Percentiles rank a stretch among this genome's conserved stretches.
Evolutionary conservation across 495 filamentous ascomycete species (phyloP).

Genomic region (Penicillium roqueforti): DNA sequence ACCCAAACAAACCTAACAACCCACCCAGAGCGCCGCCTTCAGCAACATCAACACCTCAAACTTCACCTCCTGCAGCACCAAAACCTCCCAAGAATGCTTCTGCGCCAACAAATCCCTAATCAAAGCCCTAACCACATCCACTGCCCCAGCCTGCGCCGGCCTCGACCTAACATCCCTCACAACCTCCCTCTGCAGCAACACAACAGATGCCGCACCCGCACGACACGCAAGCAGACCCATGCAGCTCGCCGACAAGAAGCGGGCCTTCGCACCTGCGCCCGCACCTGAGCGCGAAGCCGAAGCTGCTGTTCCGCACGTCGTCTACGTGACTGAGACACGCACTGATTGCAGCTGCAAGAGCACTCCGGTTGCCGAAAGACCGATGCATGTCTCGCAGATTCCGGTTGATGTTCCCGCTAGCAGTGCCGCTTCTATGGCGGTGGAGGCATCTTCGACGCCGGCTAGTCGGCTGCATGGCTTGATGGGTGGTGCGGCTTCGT

Average conservation of each 20-base stretch:
- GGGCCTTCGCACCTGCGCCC: constrained; percentile 14
- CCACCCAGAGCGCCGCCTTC: constrained; percentile 13
- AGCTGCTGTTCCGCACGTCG: constrained; percentile 12
- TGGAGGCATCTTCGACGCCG: constrained; percentile 9
- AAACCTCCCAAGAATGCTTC: constrained; percentile 15
- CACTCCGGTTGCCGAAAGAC: constrained; percentile 2
- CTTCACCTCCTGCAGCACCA: constrained; percentile 9
- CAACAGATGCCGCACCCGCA: constrained; percentile 6
- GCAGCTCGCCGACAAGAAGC: constrained; percentile 22
- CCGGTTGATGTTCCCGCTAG: constrained; percentile 22
- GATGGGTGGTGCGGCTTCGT: constrained; percentile 13
- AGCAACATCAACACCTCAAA: constrained; percentile 3
- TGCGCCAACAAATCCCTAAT: constrained; percentile 21
- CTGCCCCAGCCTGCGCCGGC: constrained; percentile 12
- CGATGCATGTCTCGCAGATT: constrained; percentile 22
- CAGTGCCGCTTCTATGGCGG: constrained; percentile 11
- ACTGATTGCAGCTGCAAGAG: constrained; percentile 24
- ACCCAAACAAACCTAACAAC: neutral
- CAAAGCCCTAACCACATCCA: neutral
- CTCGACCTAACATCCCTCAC: constrained; percentile 12
- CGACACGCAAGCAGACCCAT: constrained; percentile 26
- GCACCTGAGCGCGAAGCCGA: too few relatives aligned
- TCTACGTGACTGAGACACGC: constrained; percentile 25
- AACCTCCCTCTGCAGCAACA: constrained; percentile 10
- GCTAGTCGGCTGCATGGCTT: constrained; percentile 2